These are phyloP conservation scores for Dictyostelium firmibasis DNA, from an alignment of 78 protist species.

Conservation along the genomic window DNA sequence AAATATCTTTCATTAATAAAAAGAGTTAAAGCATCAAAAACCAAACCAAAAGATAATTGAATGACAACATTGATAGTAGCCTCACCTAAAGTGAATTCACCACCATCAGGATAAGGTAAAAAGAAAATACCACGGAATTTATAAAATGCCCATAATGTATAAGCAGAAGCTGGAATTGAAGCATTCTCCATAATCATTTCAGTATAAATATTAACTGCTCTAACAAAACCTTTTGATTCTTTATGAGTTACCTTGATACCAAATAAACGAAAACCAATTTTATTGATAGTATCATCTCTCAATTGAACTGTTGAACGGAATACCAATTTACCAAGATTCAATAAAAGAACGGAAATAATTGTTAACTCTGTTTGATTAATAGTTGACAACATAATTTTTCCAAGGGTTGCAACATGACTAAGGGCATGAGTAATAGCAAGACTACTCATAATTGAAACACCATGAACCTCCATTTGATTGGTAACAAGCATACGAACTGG, in stretches of 20 bases:
- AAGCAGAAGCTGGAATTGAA: constrained; percentile 59
- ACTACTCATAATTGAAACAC: constrained; percentile 55
- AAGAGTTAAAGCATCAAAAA: constrained; percentile 52
- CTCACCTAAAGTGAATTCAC: constrained; percentile 32
- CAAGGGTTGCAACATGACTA: constrained; percentile 64
- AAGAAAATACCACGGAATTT: constrained; percentile 42
- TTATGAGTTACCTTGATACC: constrained; percentile 27
- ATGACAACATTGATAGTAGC: constrained; percentile 42
- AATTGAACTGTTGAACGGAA: constrained; percentile 58
- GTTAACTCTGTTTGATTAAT: constrained; percentile 37
- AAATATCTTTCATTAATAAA: constrained; percentile 65
- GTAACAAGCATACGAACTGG: constrained; percentile 71
- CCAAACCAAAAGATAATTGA: constrained; percentile 39
- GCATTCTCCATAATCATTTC: constrained; percentile 80
- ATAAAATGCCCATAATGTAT: constrained; percentile 50
- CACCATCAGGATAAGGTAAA: constrained; percentile 48
- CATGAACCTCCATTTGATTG: constrained; percentile 64
- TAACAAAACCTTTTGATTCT: constrained; percentile 66
- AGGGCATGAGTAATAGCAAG: constrained; percentile 64
- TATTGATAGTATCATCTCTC: constrained; percentile 13
- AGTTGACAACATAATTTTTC: constrained; percentile 74
- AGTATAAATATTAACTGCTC: constrained; percentile 58
- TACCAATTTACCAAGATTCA: constrained; percentile 63
- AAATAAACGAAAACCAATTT: neutral
- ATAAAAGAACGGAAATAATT: constrained; percentile 32